phyloP scores from a whole-genome alignment of 2,329 filamentous ascomycete genomes.

The Sarocladium strictum region DNA sequence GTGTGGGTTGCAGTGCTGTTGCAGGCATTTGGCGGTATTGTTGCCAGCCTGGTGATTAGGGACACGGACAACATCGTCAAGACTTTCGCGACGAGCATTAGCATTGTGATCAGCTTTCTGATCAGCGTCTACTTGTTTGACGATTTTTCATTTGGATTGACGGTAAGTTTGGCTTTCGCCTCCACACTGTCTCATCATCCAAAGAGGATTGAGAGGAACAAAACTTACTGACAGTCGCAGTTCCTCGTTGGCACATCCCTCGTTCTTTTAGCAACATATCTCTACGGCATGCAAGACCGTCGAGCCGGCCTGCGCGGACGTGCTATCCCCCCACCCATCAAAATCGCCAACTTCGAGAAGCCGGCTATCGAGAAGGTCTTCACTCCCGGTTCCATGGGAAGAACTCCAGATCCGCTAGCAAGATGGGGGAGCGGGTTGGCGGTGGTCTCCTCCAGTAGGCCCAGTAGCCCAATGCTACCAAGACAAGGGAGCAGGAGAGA shows the following conservation, averaged over 20 bases:
- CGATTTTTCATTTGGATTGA: conserved; percentile 64
- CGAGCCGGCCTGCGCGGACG: conserved; percentile 32
- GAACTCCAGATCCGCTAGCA: not conserved
- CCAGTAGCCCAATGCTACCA: conserved; percentile 38
- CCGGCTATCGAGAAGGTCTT: conserved; percentile 47
- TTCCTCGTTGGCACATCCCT: conserved; percentile 75
- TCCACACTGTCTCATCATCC: not conserved
- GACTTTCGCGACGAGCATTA: conserved; percentile 89
- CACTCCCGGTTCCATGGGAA: conserved; percentile 25
- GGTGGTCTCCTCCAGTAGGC: conserved; percentile 39
- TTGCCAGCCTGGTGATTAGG: conserved; percentile 46
- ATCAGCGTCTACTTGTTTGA: conserved; percentile 78
- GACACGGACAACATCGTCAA: conserved; percentile 70
- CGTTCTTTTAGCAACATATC: conserved; percentile 76
- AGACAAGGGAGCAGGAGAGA: conserved; percentile 31
- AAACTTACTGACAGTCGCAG: conserved; percentile 37
- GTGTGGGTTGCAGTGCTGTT: conserved; percentile 82
- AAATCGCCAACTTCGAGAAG: conserved; percentile 73
- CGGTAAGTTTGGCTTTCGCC: conserved; percentile 50
- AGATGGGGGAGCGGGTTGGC: conserved; percentile 22
- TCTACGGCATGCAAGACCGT: conserved; percentile 68
- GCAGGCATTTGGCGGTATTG: conserved; percentile 77
- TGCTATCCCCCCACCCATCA: conserved; percentile 60
- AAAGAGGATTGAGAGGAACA: not conserved
- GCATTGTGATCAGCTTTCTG: conserved; percentile 80